Percentiles rank a stretch among this genome's conserved stretches.
Conservation (phyloP, 805 yeast genomes). For the Nematodospora valgi region DNA sequence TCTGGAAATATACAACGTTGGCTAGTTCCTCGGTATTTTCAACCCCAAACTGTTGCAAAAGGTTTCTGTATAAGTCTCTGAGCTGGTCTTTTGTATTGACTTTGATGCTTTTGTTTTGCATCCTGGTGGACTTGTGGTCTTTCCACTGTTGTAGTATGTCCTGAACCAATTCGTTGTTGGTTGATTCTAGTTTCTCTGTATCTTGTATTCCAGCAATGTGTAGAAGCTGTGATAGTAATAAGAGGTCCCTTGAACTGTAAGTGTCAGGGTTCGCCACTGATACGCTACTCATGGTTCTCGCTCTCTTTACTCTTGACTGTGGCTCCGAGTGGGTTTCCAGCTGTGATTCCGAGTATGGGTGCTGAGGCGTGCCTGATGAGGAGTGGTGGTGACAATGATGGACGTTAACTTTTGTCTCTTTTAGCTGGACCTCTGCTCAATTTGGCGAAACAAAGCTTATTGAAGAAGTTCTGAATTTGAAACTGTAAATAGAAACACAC, state of each 20-base stretch:
- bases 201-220: conserved; percentile 31
- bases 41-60: conserved; percentile 25
- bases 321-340: no score
- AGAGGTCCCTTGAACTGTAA: conserved; percentile 28
- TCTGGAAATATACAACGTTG: conserved; percentile 26
- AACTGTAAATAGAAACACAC: no score
- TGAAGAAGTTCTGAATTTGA: no score
- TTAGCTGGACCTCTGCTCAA: no score
- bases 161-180: conserved; percentile 16
- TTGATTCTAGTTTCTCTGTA: conserved; percentile 7
- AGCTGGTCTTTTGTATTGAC: conserved; percentile 9
- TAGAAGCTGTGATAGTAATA: conserved; percentile 35
- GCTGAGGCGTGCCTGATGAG: no score
- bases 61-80: conserved; percentile 20
- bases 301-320: background rate
- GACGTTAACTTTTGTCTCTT: no score
- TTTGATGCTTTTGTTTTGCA: conserved; percentile 9
- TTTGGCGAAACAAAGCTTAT: no score
- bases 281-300: background rate
- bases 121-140: conserved; percentile 7
- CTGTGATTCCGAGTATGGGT: no score
- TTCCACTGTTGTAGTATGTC: conserved; percentile 15
- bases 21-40: conserved; percentile 38
- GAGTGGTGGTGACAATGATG: no score
- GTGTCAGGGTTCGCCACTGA: conserved; percentile 3